These are phyloP conservation scores for Piper longum DNA, from an alignment of 164 flowering plant species.

Conservation along the genomic window DNA sequence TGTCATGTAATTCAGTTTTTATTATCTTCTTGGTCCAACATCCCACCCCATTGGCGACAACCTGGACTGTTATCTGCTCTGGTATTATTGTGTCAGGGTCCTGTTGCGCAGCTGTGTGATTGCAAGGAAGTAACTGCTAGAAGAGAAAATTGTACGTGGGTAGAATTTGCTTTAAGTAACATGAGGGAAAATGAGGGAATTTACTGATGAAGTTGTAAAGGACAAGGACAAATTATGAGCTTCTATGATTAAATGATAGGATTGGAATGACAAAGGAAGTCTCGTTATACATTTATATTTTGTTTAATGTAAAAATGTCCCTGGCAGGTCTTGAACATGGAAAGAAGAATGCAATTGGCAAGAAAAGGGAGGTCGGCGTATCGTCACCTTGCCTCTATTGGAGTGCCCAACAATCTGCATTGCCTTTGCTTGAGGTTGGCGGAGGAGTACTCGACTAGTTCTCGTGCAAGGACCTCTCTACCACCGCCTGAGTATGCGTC, in stretches of 20 bases:
- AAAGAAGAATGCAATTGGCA: conserved; percentile 32
- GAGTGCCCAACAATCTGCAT: conserved; percentile 54
- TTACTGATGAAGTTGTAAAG: background rate
- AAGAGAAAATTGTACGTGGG: no score
- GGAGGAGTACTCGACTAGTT: conserved; percentile 57
- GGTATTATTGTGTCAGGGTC: no score
- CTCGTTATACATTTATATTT: background rate
- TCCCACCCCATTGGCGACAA: background rate
- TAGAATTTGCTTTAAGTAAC: background rate
- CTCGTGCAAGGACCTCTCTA: conserved; percentile 44
- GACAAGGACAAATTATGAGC: background rate
- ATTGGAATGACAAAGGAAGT: background rate
- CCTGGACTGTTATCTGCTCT: background rate
- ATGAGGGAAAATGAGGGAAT: background rate
- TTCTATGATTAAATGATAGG: background rate
- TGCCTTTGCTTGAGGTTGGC: conserved; percentile 51
- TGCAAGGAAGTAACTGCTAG: no score
- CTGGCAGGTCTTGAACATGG: conserved; percentile 43
- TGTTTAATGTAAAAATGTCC: background rate
- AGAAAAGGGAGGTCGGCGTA: conserved; percentile 32
- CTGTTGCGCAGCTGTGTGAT: no score
- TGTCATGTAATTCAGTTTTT: background rate
- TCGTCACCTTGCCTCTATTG: conserved; percentile 60
- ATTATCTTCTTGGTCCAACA: background rate
- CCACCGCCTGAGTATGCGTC: conserved; percentile 44